phyloP scores from a whole-genome alignment of 805 yeast species.

The Yarrowia divulgata region DNA sequence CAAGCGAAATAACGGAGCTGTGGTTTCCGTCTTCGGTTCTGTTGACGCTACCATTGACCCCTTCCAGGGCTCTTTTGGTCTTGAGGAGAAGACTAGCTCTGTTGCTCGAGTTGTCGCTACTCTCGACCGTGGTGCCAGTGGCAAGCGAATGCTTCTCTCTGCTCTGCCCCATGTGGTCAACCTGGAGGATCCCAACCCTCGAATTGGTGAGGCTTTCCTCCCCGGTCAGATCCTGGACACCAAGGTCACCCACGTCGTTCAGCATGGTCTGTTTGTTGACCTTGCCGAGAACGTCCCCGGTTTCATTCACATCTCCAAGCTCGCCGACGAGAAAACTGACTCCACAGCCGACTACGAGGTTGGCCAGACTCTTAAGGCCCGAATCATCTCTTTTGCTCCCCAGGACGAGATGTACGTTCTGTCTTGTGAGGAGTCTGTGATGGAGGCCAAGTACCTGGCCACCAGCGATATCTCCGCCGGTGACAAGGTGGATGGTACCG shows the following conservation, averaged over 20 bases:
- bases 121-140: conserved; percentile 56
- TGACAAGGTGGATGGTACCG: conserved; percentile 61
- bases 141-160: conserved; percentile 70
- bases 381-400: conserved; percentile 73
- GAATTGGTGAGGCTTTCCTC: conserved; percentile 67
- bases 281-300: conserved; percentile 66
- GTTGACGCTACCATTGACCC: conserved; percentile 73
- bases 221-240: conserved; percentile 69
- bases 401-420: conserved; percentile 72
- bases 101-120: conserved; percentile 76
- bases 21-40: conserved; percentile 76
- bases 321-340: conserved; percentile 53
- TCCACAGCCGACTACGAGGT: conserved; percentile 54
- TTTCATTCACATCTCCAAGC: conserved; percentile 78
- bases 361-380: conserved; percentile 75
- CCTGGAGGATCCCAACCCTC: conserved; percentile 51
- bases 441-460: conserved; percentile 71
- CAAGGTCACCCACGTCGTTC: conserved; percentile 61
- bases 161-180: conserved; percentile 61
- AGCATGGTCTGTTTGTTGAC: conserved; percentile 51
- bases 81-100: conserved; percentile 68
- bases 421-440: conserved; percentile 69
- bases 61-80: conserved; percentile 69
- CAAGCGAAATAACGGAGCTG: conserved; percentile 65
- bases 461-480: conserved; percentile 81